A percentile compares a stretch with the other conserved stretches of the same genome.
phyloP scores from a whole-genome alignment of 139 green algal species.

The Coelastrella sp. region DNA sequence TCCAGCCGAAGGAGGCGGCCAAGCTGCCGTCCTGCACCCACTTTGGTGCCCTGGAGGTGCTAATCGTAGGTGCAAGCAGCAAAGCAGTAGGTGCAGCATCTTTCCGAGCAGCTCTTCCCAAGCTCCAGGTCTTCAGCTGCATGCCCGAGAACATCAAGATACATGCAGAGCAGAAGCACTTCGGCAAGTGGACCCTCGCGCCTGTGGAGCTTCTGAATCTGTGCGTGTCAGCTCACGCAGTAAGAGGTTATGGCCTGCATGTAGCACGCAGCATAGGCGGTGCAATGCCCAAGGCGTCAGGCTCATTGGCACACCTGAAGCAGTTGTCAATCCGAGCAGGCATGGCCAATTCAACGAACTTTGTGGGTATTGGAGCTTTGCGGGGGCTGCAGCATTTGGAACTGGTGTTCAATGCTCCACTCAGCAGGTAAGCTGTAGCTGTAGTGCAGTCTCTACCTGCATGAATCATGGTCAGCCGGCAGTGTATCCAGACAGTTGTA shows the following conservation, averaged over 20 bases:
- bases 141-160: constrained; percentile 16
- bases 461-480: no score
- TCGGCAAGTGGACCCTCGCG: constrained; percentile 9
- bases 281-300: background rate
- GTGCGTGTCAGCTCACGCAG: background rate
- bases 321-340: background rate
- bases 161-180: constrained; percentile 26
- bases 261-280: background rate
- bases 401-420: background rate
- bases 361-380: background rate
- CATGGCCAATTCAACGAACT: constrained; percentile 3
- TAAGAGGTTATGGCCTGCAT: background rate
- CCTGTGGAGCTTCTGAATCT: constrained; percentile 22
- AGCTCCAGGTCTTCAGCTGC: constrained; percentile 10
- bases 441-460: background rate
- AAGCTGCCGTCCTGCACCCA: constrained; percentile 3
- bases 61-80: constrained; percentile 4
- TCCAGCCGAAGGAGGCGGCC: background rate
- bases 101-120: constrained; percentile 4
- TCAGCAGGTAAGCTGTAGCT: constrained; percentile 3
- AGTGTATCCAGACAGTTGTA: no score
- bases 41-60: constrained; percentile 11
- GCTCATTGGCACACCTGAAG: background rate
- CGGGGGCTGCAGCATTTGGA: background rate
- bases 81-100: background rate